These are phyloP conservation scores for Botrytis deweyae DNA, from an alignment of 2,329 filamentous ascomycete genomes.

Conservation along the genomic window DNA sequence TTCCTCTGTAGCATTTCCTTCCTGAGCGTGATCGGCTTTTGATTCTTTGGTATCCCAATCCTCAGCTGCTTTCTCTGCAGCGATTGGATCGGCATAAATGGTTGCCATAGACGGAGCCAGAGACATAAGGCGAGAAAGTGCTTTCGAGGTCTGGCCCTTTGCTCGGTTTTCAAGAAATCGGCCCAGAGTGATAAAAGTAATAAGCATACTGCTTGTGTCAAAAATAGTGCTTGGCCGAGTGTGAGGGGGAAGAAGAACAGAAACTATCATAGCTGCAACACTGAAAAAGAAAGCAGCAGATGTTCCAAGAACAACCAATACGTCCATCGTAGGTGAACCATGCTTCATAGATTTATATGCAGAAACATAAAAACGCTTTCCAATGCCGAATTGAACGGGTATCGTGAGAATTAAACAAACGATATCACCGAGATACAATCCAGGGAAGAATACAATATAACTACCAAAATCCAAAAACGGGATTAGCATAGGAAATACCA, in stretches of 20 bases:
- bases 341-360: constrained; percentile 94
- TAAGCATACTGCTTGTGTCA: constrained; percentile 97
- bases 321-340: constrained; percentile 93
- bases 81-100: constrained; percentile 92
- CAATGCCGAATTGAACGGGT: constrained; percentile 94
- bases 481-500: constrained; percentile 87
- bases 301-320: constrained; percentile 89
- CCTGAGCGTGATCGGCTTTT: constrained; percentile 46
- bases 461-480: constrained; percentile 75
- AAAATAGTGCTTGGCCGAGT: constrained; percentile 84
- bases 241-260: constrained; percentile 72
- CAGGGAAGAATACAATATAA: constrained; percentile 62
- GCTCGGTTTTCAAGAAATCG: constrained; percentile 91
- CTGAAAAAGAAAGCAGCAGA: constrained; percentile 97
- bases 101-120: constrained; percentile 94
- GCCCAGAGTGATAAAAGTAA: constrained; percentile 90
- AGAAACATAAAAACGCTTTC: constrained; percentile 87
- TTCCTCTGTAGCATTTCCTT: constrained; percentile 70
- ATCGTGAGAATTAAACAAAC: constrained; percentile 81
- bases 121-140: constrained; percentile 91
- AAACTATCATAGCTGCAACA: constrained; percentile 80
- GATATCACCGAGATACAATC: constrained; percentile 85
- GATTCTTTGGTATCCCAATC: constrained; percentile 60
- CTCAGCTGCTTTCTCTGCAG: constrained; percentile 86
- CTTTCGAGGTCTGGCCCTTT: constrained; percentile 94